Base-by-base conservation (phyloP, 2,329 filamentous ascomycete species). In the Phoma herbarum region DNA sequence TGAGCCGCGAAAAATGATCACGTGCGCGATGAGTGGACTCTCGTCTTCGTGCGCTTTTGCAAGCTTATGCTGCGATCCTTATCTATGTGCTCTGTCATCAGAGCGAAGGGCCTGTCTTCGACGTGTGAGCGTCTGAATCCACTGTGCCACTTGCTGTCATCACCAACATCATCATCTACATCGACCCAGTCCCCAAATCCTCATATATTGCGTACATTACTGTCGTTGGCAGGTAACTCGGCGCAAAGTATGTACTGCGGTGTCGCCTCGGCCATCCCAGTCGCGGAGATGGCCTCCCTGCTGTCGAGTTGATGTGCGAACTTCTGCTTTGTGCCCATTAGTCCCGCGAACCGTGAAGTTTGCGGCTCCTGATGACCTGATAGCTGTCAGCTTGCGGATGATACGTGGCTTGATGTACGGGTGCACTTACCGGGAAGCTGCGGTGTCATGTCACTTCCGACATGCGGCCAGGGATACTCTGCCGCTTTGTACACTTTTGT, bases 391-490 rank as follows among this genome's bases (percentile, higher is more conserved):
- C 44, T 25, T 23, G 14, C 10, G 49, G 25, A n/a, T 50, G 11
- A 11, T 4, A 50, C 12, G n/a, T 51, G 11, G 4, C 29, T 44
- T 26, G 22, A 26, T 1, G 11, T 25, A 10, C 35, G 41, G 23
- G 39, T 35, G 56, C 42, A 60, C 68, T 48, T 52, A 66, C 69
- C 52, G 26, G 44, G 41, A n/a, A 70, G 58, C 10, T 68, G 64
- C 28, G 62, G 60, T 29, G 64, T 71, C 68, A 75, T 71, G 42
- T 74, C 68, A n/a, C 50, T 63, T 11, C 60, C 61, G 20, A 63
- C 54, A 14, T 67, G 62, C 12, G 66, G 64, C 1, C 71, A 70
- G 7, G 67, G 67, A 45, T 70, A 68, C 12, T 59, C 59, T 35
- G 69, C 65, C 37, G 63, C 60, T 51, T 61, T 64, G 49, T 67